Evolutionary conservation across 768 basidiomycete species (phyloP).

Genomic region (Lactarius pseudohatsudake): DNA sequence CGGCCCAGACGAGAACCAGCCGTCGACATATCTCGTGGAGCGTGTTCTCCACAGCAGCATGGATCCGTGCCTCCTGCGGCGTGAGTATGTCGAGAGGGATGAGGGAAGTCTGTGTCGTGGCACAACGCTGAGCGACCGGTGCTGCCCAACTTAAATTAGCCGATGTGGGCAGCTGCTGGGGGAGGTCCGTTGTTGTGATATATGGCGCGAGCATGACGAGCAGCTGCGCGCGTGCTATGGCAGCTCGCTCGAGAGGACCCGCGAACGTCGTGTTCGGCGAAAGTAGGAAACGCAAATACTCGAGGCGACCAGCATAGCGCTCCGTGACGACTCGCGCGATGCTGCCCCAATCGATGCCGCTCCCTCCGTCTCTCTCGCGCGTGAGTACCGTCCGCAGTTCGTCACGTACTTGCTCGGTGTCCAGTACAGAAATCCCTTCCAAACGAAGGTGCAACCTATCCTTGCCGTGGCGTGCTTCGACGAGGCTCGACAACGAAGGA

Average conservation of each 20-base stretch:
- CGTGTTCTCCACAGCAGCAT: conserved; percentile 20
- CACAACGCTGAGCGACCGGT: conserved; percentile 24
- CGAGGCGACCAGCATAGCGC: conserved; percentile 44
- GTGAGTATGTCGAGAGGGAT: conserved; percentile 19
- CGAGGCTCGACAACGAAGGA: conserved; percentile 39
- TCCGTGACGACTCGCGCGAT: conserved; percentile 42
- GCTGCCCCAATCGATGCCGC: conserved; percentile 45
- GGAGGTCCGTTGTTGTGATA: conserved; percentile 27
- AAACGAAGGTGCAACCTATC: conserved; percentile 41
- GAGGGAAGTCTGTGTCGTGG: conserved; percentile 14
- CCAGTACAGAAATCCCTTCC: conserved; percentile 35
- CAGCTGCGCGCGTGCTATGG: conserved; percentile 12
- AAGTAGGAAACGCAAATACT: conserved; percentile 42
- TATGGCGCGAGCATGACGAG: conserved; percentile 35
- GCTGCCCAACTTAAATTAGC: conserved; percentile 22
- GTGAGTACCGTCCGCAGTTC: conserved; percentile 34
- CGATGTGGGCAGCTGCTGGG: neutral
- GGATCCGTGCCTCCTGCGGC: conserved; percentile 25
- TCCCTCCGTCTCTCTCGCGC: conserved; percentile 27
- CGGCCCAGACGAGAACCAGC: conserved; percentile 23
- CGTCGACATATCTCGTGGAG: conserved; percentile 25
- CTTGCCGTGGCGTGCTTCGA: conserved; percentile 34
- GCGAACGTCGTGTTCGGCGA: conserved; percentile 26
- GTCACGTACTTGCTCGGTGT: conserved; percentile 26
- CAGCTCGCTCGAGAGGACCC: conserved; percentile 13